These are phyloP conservation scores for Podospora sp. DNA, from an alignment of 495 filamentous ascomycete genomes.

Conservation along the genomic window DNA sequence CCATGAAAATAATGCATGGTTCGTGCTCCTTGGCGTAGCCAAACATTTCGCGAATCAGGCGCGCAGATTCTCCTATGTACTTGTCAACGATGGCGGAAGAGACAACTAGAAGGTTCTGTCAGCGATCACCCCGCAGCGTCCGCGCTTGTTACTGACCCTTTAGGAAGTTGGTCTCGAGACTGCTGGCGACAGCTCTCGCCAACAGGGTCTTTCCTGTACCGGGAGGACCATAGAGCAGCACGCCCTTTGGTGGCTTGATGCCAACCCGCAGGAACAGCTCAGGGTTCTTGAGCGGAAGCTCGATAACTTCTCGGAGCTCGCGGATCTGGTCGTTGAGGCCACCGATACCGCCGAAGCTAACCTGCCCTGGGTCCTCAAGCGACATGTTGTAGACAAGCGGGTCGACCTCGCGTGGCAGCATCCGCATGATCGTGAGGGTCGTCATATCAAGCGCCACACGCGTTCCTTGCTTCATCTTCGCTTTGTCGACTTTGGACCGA, in stretches of 20 bases:
- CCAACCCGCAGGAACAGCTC: slow-evolving; percentile 96
- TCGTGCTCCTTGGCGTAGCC: slow-evolving; percentile 99
- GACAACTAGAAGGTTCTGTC: slow-evolving; percentile 64
- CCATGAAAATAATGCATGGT: slow-evolving; percentile 99
- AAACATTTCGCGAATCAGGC: slow-evolving; percentile 99
- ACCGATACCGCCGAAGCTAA: slow-evolving; percentile 98
- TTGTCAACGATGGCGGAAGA: slow-evolving; percentile 99
- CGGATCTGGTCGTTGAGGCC: slow-evolving; percentile 98
- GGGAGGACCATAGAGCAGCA: slow-evolving; percentile 94
- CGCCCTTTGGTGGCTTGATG: slow-evolving; percentile 99
- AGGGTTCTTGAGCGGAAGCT: slow-evolving; percentile 97
- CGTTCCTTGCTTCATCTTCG: slow-evolving; percentile 95
- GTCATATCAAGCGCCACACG: slow-evolving; percentile 99
- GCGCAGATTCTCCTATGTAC: slow-evolving; percentile 98
- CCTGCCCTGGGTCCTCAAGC: slow-evolving; percentile 93
- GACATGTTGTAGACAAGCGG: slow-evolving; percentile 99
- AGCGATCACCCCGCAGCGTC: neutral
- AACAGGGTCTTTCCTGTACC: slow-evolving; percentile 97
- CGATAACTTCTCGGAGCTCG: slow-evolving; percentile 97
- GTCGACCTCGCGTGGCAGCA: slow-evolving; percentile 98
- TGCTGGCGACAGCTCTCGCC: slow-evolving; percentile 93
- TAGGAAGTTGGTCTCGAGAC: slow-evolving; percentile 96
- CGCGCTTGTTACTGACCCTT: slow-evolving; percentile 65
- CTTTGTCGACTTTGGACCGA: slow-evolving; percentile 95
- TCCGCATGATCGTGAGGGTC: slow-evolving; percentile 99